These are phyloP conservation scores for Metarhizium humberi DNA, from an alignment of 2,329 filamentous ascomycete species.

Conservation along the genomic window DNA sequence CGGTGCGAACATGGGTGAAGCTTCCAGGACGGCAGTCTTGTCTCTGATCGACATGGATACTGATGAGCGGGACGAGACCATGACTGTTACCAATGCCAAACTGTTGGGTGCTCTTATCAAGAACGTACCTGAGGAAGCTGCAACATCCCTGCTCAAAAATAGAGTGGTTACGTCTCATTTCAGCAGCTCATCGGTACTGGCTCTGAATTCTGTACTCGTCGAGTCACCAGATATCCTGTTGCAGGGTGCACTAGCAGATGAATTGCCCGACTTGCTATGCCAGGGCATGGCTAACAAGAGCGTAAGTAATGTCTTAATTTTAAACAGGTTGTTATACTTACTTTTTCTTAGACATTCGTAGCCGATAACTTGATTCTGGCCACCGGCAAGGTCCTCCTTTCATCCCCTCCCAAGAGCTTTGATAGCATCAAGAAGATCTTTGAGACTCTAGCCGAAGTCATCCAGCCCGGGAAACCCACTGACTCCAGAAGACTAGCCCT, in stretches of 20 bases:
- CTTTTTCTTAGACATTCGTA: constrained; percentile 55
- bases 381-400: constrained; percentile 80
- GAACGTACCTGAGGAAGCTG: constrained; percentile 67
- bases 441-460: constrained; percentile 63
- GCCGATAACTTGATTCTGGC: constrained; percentile 84
- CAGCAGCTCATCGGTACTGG: constrained; percentile 70
- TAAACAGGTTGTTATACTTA: background rate
- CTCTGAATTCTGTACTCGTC: constrained; percentile 78
- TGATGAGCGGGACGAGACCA: constrained; percentile 64
- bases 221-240: constrained; percentile 67
- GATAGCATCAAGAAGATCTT: constrained; percentile 75
- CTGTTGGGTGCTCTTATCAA: constrained; percentile 84
- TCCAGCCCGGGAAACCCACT: constrained; percentile 66
- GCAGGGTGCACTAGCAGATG: constrained; percentile 56
- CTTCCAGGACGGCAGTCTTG: constrained; percentile 77
- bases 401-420: constrained; percentile 57
- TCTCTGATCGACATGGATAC: constrained; percentile 78
- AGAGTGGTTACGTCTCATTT: constrained; percentile 72
- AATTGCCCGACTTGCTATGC: constrained; percentile 67
- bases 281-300: constrained; percentile 70
- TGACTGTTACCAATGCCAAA: constrained; percentile 84
- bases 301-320: constrained; percentile 40
- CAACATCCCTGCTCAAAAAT: constrained; percentile 50
- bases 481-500: constrained; percentile 81
- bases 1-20: constrained; percentile 87